These are phyloP conservation scores for Jackrogersella multiformis DNA, from an alignment of 495 filamentous ascomycete genomes.

Conservation along the genomic window DNA sequence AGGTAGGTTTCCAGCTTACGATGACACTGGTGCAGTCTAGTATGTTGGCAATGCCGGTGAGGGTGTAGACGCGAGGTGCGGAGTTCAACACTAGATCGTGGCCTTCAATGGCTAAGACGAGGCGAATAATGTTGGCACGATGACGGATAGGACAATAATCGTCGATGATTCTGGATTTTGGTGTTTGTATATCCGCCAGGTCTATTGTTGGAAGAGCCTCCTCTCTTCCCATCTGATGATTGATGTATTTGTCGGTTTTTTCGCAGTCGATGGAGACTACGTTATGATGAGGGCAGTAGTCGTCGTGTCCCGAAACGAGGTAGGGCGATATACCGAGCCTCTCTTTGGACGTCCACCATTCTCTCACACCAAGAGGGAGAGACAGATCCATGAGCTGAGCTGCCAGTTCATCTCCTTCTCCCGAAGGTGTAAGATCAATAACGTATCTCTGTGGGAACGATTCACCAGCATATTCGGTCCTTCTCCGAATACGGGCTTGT, in stretches of 20 bases:
- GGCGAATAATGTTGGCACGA: conserved; percentile 65
- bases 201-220: background rate
- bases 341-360: conserved; percentile 59
- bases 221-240: background rate
- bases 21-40: conserved; percentile 60
- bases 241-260: background rate
- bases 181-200: conserved; percentile 18
- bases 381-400: conserved; percentile 66
- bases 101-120: conserved; percentile 64
- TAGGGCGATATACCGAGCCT: conserved; percentile 27
- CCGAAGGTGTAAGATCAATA: conserved; percentile 69
- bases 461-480: conserved; percentile 8
- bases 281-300: conserved; percentile 36
- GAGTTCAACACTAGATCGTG: conserved; percentile 65
- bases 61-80: conserved; percentile 70
- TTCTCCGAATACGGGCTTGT: conserved; percentile 42
- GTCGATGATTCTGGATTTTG: conserved; percentile 45
- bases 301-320: conserved; percentile 43
- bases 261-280: conserved; percentile 13
- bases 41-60: conserved; percentile 66
- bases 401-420: conserved; percentile 66
- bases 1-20: conserved; percentile 36
- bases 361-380: conserved; percentile 60
- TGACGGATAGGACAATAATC: conserved; percentile 72
- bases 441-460: conserved; percentile 50